Base-by-base conservation (phyloP, 1,284 basidiomycete species). In the Ceratobasidium sp. region DNA sequence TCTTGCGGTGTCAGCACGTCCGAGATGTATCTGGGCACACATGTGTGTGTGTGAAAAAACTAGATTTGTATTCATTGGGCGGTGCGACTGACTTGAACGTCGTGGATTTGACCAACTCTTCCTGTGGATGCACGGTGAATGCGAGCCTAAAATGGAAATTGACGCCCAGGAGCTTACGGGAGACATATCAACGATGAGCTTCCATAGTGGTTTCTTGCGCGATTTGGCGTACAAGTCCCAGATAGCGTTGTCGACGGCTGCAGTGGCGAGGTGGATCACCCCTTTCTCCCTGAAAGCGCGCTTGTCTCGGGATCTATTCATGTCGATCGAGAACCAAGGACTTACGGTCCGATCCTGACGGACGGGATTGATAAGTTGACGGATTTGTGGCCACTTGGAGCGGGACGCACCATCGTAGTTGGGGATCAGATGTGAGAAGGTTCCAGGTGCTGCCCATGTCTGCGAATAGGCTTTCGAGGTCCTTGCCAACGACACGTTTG, bases 1-100 rank as follows among this genome's bases (percentile, higher is more conserved):
- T 97, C 95, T 64, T 93, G 93, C 53, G 87, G 89, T 21, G 94
- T 96, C 79, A 98, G 91, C 1, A 89, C 93, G 79, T 97, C 96
- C 3, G 94, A 92, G 79, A 97, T 95, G 82, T 98, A 97, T 52
- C 93, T 65, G 60, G 18, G 18, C 34, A 26, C n/a, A 4, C 14
- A 12, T n/a, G 12, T 6, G 55, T 58, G 55, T 53, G 32, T 6
- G 55, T 58, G 55, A 21, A 18, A n/a, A 50, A 12, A 21, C 23
- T 26, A 21, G n/a, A 26, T 36, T 58, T 36, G 32, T 36, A 28
- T 36, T 5, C 12, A 16, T 34, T n/a, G 55, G 55, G 55, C 34
- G 23, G 50, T 58, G 55, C 53, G 18, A 57, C 55, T 50, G 8
- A 58, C 48, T 52, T 86, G 85, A 94, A 97, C 1, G 93, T 88